These are phyloP conservation scores for Telopea speciosissima DNA, from an alignment of 177 flowering plant species.

Conservation along the genomic window DNA sequence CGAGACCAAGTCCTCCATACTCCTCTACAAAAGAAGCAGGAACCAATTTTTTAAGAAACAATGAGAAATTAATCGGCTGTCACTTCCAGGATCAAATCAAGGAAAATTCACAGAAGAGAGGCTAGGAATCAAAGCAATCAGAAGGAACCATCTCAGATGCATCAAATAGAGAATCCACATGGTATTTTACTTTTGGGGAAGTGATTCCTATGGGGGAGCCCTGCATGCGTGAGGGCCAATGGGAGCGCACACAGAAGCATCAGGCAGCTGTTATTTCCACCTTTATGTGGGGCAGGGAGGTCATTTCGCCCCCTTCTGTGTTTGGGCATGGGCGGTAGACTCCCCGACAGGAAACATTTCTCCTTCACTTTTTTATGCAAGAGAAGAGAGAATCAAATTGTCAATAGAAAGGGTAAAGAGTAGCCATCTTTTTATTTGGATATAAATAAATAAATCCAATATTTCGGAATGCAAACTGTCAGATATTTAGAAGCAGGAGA, in stretches of 20 bases:
- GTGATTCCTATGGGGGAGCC: too few species aligned
- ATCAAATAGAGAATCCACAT: not conserved
- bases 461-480: not conserved
- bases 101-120: not conserved
- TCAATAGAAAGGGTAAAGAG: not conserved
- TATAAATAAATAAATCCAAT: not conserved
- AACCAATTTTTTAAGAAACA: not conserved
- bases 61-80: not conserved
- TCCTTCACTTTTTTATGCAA: too few species aligned
- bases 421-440: not conserved
- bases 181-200: too few species aligned
- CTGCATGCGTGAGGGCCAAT: too few species aligned
- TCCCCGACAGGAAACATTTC: too few species aligned
- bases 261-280: too few species aligned
- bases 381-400: too few species aligned
- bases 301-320: too few species aligned
- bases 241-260: too few species aligned
- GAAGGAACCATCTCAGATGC: not conserved
- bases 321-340: too few species aligned
- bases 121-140: not conserved
- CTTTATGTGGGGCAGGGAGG: too few species aligned
- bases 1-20: slow-evolving; percentile 98
- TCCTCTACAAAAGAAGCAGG: slow-evolving; percentile 58
- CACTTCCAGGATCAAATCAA: not conserved
- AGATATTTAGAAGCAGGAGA: not conserved